Conservation (phyloP, 306 rosid genomes). For the Purshia tridentata region DNA sequence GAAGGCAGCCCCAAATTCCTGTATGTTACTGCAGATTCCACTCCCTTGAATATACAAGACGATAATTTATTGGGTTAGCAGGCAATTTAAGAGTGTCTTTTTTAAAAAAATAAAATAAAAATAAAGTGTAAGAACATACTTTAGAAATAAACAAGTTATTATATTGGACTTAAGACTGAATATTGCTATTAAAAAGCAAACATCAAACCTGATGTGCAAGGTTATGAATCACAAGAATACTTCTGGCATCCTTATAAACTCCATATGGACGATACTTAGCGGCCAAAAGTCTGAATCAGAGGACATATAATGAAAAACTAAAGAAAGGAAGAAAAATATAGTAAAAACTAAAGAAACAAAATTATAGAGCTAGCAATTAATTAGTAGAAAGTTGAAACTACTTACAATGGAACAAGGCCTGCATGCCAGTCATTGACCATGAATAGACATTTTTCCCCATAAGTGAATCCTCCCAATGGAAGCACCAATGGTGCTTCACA, state of each 20-base stretch:
- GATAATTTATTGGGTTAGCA: background rate
- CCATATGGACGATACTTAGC: conserved; percentile 83
- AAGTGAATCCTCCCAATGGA: conserved; percentile 79
- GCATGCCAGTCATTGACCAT: conserved; percentile 95
- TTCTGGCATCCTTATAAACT: conserved; percentile 76
- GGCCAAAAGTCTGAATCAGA: conserved; percentile 74
- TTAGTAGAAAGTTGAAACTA: conserved; percentile 11
- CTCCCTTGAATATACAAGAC: conserved; percentile 58
- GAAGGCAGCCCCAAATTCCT: conserved; percentile 71
- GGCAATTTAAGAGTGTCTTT: background rate
- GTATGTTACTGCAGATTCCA: conserved; percentile 73
- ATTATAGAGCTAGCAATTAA: background rate
- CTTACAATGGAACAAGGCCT: conserved; percentile 85
- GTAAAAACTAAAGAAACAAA: background rate
- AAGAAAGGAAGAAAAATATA: background rate
- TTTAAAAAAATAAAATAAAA: too few relatives aligned
- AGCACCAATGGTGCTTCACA: conserved; percentile 93
- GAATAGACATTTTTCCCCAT: conserved; percentile 73
- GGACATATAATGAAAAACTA: conserved; percentile 18
- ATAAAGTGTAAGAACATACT: background rate
- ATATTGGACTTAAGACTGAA: background rate
- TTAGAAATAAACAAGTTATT: background rate
- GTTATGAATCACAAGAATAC: conserved; percentile 81
- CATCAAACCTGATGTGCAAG: conserved; percentile 74
- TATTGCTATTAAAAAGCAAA: background rate